Evolutionary conservation across 345 rosid genomes (phyloP), one percentile per base, ranked within the genome.

Genomic region (Camelina neglecta): DNA sequence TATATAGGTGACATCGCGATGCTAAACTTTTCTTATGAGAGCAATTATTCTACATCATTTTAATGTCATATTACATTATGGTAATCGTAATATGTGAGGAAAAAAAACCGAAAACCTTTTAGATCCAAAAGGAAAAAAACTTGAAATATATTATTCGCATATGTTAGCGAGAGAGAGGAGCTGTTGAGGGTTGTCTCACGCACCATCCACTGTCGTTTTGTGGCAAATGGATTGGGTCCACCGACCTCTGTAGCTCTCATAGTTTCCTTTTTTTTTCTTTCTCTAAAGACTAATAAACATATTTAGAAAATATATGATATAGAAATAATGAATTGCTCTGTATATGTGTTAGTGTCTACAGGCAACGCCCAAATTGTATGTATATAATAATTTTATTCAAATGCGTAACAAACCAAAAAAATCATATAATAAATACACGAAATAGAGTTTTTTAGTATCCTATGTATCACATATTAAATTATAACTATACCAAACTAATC

Each of bases 171-270:
- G 78, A 73, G 82, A 78, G 56, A 57, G 77, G 76, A 80, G 86
- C 77, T 82, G 86, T 75, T 87, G 87, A 85, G 81, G 83, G 88
- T 80, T 77, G 84, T 75, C 84, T 86, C 88, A 80, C 86, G 83
- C 87, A 85, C 85, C 84, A 81, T 81, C 68, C 86, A 47, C 74
- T 85, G 93, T 85, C 91, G 85, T 81, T 82, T 44, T 84, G 80
- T 57, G 82, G 73, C 88, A 73, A 77, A 54, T 85, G 91, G 86
- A 84, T 89, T 85, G 93, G 91, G 91, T 87, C 93, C 93, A 89
- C 93, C 85, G 89, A 83, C 89, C 79, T 78, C 84, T 71, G 78
- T 80, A 81, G 79, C 78, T 83, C 71, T 36, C 86, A 78, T 67
- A 72, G 72, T 70, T 74, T 72, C 29, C 24, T 76, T 41, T 67